Evolutionary conservation across 176 grass and related monocot genomes (phyloP), one percentile per base, ranked within the genome.

Genomic region (Leersia perrieri): DNA sequence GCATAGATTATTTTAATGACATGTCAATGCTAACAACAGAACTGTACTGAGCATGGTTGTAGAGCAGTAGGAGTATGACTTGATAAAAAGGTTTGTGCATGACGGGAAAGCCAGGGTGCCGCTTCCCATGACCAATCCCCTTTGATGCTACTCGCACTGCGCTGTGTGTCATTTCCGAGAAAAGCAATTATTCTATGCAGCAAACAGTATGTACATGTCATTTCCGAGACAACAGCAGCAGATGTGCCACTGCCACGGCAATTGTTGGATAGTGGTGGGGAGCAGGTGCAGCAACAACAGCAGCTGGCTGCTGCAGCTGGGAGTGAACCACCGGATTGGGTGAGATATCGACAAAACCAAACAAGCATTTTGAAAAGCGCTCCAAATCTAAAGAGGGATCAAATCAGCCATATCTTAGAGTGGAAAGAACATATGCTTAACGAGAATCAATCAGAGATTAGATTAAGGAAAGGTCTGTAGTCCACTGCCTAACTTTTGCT

Each of bases 181-280:
- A 92, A 92, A 92, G 82, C 74, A 84, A 90, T 96, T 96, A 88
- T 94, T 92, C 82, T 84, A 79, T 75, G 87, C 74, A 88, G 87
- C 74, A 88, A 90, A 82, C 83, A 89, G 89, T 75, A 84, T 67
- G 49, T 77, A 27, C 82, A 79, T 92, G 85, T 88, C 90, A 90
- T 96, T 96, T 89, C 93, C 93, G 34, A 96, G 90, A 90, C 90
- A 90, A 86, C 88, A 81, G 82, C 88, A 86, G 82, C 85, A 82
- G 87, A 77, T 90, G 86, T 83, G 63, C 72, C 81, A 79, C 84
- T 41, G 74, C 83, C 73, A 39, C 9, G 45, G 86, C 15, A 47
- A 30, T 60, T 32, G 79, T 25, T 61, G 30, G 42, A 55, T 29
- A 31, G 81, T 66, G 61, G 81, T 16, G 70, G 68, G 66, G 49